Evolutionary conservation across 1,139 yeast genomes (phyloP).

Genomic region (Suhomyces guaymorum): DNA sequence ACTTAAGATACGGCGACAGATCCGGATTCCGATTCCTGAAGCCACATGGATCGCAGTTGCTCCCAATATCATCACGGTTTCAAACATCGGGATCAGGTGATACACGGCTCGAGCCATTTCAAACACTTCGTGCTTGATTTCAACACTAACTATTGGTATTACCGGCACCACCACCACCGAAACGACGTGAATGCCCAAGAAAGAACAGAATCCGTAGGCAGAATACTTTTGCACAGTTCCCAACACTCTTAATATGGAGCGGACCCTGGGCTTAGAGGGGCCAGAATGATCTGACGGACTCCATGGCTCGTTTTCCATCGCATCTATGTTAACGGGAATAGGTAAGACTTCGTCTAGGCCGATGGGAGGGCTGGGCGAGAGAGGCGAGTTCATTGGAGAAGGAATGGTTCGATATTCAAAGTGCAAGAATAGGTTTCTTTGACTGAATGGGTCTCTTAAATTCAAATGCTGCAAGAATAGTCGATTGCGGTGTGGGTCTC

Average conservation of each 20-base stretch:
- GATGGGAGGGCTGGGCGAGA: slow-evolving; percentile 4
- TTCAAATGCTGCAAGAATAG: too few relatives aligned
- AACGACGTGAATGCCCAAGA: slow-evolving; percentile 58
- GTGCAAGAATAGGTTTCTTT: too few relatives aligned
- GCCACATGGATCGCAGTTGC: slow-evolving; percentile 51
- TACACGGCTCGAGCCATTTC: slow-evolving; percentile 65
- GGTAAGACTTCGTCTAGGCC: slow-evolving; percentile 8
- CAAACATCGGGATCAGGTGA: slow-evolving; percentile 51
- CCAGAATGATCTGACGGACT: neutral
- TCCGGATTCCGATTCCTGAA: slow-evolving; percentile 54
- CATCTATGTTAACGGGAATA: slow-evolving; percentile 8
- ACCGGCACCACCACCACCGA: slow-evolving; percentile 60
- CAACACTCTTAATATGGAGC: slow-evolving; percentile 2
- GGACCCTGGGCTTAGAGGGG: slow-evolving; percentile 3
- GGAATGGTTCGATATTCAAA: too few relatives aligned
- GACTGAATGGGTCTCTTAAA: too few relatives aligned
- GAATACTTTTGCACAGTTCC: slow-evolving; percentile 55
- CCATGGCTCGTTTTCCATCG: slow-evolving; percentile 1
- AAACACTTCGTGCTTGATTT: slow-evolving; percentile 54
- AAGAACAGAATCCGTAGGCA: slow-evolving; percentile 58
- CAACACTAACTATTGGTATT: slow-evolving; percentile 37
- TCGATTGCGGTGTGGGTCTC: too few relatives aligned
- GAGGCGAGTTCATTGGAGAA: too few relatives aligned
- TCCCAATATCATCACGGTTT: slow-evolving; percentile 49
- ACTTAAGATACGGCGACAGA: slow-evolving; percentile 8